Percentiles rank a stretch among this genome's conserved stretches.
Conservation (phyloP, 73 alveolate species). For the Stentor roeselii region DNA sequence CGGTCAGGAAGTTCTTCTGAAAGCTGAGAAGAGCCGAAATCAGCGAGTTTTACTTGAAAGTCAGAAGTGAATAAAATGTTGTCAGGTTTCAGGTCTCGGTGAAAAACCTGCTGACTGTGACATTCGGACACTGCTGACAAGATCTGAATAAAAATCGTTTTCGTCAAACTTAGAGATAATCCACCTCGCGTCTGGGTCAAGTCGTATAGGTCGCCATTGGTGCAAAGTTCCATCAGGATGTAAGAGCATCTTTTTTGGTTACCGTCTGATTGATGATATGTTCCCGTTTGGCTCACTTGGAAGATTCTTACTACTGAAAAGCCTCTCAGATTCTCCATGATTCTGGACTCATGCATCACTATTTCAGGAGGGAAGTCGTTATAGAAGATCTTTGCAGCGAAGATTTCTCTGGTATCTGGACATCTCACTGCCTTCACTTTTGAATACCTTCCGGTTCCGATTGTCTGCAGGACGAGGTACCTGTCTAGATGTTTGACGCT, state of each 20-base stretch:
- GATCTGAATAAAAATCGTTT: neutral
- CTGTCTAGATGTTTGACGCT: neutral
- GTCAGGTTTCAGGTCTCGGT: neutral
- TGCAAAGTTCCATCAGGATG: constrained; percentile 20
- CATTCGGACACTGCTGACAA: neutral
- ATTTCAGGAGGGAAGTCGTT: constrained; percentile 34
- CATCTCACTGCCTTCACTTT: constrained; percentile 35
- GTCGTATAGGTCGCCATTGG: constrained; percentile 18
- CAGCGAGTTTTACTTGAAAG: neutral
- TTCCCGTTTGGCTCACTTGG: neutral
- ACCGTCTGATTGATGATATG: neutral
- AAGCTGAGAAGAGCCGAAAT: neutral
- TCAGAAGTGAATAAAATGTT: neutral
- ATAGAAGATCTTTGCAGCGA: constrained; percentile 56
- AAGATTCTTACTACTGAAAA: neutral
- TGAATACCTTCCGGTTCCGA: constrained; percentile 16
- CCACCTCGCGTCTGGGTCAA: neutral
- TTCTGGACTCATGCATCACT: constrained; percentile 49
- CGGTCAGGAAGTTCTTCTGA: neutral
- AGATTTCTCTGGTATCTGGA: constrained; percentile 9
- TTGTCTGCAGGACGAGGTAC: neutral
- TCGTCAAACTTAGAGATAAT: neutral
- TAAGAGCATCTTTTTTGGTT: neutral
- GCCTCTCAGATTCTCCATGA: neutral
- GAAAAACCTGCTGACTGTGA: neutral